Evolutionary conservation across 2,329 filamentous ascomycete genomes (phyloP), one percentile per base, ranked within the genome.

Genomic region (Trichoderma atroviride): DNA sequence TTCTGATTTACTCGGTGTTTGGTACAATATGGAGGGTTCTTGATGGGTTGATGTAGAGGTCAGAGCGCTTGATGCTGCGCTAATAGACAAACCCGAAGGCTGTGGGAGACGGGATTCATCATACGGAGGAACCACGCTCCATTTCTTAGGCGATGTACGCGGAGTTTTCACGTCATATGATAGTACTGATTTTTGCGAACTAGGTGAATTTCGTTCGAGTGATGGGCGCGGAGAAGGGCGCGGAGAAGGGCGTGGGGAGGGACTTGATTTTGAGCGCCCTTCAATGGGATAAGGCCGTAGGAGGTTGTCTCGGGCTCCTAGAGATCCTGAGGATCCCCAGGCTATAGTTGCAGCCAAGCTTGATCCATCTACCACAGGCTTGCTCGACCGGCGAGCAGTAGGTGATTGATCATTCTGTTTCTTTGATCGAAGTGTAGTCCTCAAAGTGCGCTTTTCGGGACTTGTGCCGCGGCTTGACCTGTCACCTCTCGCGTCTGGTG

Each of bases 291-390:
- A 70, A 69, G 77, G 56, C 73, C 40, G 40, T 29, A 58, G 11
- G n/a, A 70, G 24, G 56, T 78, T 79, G 33, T 84, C 82, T 71
- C 77, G 79, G 5, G 81, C 78, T 14, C 80, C 79, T 16, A 86
- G 76, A 22, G 81, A 78, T 14, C 80, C 79, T 16, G 86, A 76
- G 22, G 81, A 80, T 65, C 78, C 83, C 88, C 89, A 91, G 37
- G 89, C 89, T 64, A 91, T 75, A 3, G 86, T 87, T 31, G 89
- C 89, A 52, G 89, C 89, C 75, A 88, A 89, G 77, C 84, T 90
- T 14, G 88, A 85, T 0, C 88, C 85, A 67, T 88, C 87, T 43
- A 79, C 78, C 22, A 79, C 78, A 67, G 79, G 75, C 69, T 79
- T 85, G 11, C 81, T 76, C 37, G 82, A 76, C 61, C 82, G 82